A percentile compares a stretch with the other conserved stretches of the same genome.
phyloP scores from a whole-genome alignment of 345 rosid species.

The Lepidium africanum region DNA sequence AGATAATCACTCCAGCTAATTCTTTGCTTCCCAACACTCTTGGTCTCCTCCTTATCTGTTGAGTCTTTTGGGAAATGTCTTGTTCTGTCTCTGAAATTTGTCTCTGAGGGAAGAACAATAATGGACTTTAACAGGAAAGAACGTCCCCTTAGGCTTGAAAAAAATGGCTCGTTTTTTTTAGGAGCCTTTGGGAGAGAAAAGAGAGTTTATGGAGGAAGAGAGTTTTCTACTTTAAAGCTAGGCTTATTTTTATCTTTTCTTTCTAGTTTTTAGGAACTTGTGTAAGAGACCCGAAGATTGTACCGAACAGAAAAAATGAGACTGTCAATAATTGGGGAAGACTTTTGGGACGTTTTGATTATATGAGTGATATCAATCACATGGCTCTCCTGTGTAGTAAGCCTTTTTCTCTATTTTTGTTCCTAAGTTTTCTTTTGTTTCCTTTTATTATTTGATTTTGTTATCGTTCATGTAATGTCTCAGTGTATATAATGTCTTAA shows the following conservation, averaged over 20 bases:
- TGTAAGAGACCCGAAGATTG: not conserved
- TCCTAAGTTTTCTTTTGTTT: not conserved
- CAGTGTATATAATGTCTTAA: not conserved
- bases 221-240: not conserved
- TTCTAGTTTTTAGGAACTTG: not conserved
- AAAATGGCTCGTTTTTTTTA: conserved; percentile 19
- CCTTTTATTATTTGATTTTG: not conserved
- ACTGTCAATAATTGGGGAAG: conserved; percentile 21
- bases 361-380: not conserved
- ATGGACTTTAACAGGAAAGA: not conserved
- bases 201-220: conserved; percentile 8
- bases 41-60: not conserved
- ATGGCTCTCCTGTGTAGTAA: not conserved
- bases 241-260: not conserved
- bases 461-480: not conserved
- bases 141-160: not conserved
- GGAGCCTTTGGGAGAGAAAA: conserved; percentile 11
- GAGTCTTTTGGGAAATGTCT: not conserved
- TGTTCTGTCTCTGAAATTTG: not conserved
- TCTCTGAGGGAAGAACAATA: not conserved
- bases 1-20: conserved; percentile 12
- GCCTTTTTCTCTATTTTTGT: not conserved
- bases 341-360: not conserved
- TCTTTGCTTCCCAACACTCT: not conserved
- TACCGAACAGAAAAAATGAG: not conserved